These are phyloP conservation scores for Leccinum ponderosum DNA, from an alignment of 1,284 basidiomycete genomes.

Conservation along the genomic window DNA sequence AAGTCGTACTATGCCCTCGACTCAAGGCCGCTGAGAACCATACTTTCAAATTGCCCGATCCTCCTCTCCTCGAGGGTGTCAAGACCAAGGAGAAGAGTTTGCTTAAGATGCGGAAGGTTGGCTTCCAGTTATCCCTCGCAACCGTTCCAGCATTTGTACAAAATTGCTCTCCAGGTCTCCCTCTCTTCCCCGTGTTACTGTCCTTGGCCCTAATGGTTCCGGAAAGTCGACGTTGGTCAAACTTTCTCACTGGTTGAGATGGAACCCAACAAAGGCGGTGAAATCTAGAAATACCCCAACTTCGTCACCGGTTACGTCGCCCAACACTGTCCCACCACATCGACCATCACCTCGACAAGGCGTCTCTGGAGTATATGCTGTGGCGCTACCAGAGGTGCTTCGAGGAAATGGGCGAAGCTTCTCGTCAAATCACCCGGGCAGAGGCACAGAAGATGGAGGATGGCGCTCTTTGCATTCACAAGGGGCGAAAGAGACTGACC, in stretches of 20 bases:
- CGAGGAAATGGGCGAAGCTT: no score
- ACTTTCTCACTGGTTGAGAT: constrained; percentile 93
- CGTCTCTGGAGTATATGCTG: no score
- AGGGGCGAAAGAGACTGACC: no score
- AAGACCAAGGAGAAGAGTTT: constrained; percentile 99
- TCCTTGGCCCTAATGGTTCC: constrained; percentile 97
- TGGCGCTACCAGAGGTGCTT: no score
- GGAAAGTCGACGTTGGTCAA: constrained; percentile 99
- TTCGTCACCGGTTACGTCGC: constrained; percentile 94
- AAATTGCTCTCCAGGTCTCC: constrained; percentile 95
- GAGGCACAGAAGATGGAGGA: no score
- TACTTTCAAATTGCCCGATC: constrained; percentile 66
- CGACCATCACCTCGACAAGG: no score
- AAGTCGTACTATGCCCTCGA: constrained; percentile 29
- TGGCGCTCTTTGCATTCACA: no score
- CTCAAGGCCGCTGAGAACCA: constrained; percentile 39
- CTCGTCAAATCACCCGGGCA: no score
- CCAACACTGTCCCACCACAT: neutral
- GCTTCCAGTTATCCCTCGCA: constrained; percentile 93
- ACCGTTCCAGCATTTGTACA: constrained; percentile 86
- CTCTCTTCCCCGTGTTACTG: constrained; percentile 94
- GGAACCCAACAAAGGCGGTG: constrained; percentile 94
- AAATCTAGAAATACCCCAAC: constrained; percentile 99
- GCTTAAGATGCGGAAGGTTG: constrained; percentile 97
- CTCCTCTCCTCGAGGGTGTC: constrained; percentile 97